Conservation (phyloP, 352 stramenopile genomes). For the Phytopythium cucurbitacearum region DNA sequence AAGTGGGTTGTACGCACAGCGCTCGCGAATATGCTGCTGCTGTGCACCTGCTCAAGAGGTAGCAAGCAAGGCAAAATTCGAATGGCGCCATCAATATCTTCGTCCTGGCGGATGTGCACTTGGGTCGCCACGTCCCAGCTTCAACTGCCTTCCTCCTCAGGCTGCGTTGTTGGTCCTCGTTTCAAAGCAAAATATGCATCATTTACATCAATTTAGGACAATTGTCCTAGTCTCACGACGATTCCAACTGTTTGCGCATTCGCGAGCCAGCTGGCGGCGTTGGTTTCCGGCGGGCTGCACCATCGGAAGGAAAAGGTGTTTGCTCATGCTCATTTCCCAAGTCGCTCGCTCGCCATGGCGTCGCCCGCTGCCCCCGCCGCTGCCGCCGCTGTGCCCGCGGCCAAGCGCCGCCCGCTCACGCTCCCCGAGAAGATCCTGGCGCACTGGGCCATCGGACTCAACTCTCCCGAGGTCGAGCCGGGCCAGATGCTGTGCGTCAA, state of each 20-base stretch:
- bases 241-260: slow-evolving; percentile 1
- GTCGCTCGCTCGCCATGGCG: slow-evolving; percentile 8
- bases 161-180: no score
- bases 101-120: no score
- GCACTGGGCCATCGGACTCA: slow-evolving; percentile 69
- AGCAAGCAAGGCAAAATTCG: no score
- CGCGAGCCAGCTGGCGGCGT: background rate
- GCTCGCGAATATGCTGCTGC: no score
- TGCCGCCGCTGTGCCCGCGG: slow-evolving; percentile 4
- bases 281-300: slow-evolving; percentile 6
- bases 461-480: slow-evolving; percentile 51
- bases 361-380: background rate
- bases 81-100: no score
- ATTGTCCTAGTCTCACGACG: no score
- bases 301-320: slow-evolving; percentile 13
- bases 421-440: slow-evolving; percentile 83
- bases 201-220: no score
- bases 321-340: slow-evolving; percentile 11
- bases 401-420: slow-evolving; percentile 52
- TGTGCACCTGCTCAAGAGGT: no score
- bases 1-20: no score
- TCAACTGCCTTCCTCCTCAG: no score
- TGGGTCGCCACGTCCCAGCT: no score
- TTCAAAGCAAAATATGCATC: no score
- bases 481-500: slow-evolving; percentile 85